These are phyloP conservation scores for Neospora caninum DNA, from an alignment of 169 alveolate genomes.

Conservation along the genomic window DNA sequence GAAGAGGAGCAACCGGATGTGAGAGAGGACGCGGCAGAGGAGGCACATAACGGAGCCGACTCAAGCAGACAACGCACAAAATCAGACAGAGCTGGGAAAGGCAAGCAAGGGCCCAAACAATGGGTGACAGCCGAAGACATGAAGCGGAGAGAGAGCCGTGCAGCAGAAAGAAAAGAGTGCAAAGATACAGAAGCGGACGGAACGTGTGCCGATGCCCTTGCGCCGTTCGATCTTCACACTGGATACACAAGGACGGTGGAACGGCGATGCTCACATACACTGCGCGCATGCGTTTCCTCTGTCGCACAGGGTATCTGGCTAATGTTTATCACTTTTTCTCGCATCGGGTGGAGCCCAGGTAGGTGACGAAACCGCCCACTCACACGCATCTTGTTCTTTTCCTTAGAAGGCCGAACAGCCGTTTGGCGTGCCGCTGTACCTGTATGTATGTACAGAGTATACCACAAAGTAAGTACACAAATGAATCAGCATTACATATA, in stretches of 20 bases:
- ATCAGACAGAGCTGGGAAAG: too few relatives aligned
- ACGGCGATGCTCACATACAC: neutral
- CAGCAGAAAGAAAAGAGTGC: too few relatives aligned
- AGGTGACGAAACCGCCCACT: neutral
- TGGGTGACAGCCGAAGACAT: too few relatives aligned
- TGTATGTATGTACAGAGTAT: too few relatives aligned
- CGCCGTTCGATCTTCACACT: neutral
- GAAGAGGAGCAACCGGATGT: neutral
- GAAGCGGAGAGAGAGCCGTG: too few relatives aligned
- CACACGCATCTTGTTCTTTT: neutral
- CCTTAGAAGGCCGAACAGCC: too few relatives aligned
- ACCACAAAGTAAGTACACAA: too few relatives aligned
- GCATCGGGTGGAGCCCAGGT: constrained; percentile 1
- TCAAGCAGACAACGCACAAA: neutral
- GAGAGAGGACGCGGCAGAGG: neutral
- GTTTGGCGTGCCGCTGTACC: too few relatives aligned
- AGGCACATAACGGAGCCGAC: neutral
- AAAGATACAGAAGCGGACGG: too few relatives aligned
- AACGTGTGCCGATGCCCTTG: neutral
- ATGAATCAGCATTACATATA: too few relatives aligned
- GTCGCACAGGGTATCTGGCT: neutral
- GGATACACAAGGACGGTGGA: neutral
- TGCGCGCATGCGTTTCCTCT: neutral
- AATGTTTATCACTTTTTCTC: neutral
- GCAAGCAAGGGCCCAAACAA: too few relatives aligned